Evolutionary conservation across 129 eudicot genomes (phyloP).

Genomic region (Sambucus nigra): DNA sequence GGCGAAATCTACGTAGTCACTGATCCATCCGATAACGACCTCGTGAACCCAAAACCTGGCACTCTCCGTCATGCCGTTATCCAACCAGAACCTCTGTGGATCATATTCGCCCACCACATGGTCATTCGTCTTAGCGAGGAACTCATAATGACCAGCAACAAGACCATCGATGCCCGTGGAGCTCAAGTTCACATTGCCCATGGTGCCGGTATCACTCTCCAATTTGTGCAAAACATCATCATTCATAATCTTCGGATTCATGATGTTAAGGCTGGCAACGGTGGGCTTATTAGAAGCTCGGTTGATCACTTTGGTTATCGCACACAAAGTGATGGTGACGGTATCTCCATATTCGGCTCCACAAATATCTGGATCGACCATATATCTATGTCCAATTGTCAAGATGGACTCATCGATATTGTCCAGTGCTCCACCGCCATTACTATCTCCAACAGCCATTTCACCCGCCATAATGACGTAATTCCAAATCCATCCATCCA

Average conservation of each 20-base stretch:
- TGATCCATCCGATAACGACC: constrained; percentile 40
- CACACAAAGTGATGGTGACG: constrained; percentile 52
- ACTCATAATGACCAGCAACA: constrained; percentile 45
- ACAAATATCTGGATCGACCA: constrained; percentile 62
- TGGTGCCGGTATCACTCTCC: constrained; percentile 52
- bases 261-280: constrained; percentile 31
- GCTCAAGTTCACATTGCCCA: constrained; percentile 32
- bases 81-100: constrained; percentile 50
- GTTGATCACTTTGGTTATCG: constrained; percentile 38
- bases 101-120: constrained; percentile 35
- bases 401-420: constrained; percentile 51
- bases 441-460: constrained; percentile 64
- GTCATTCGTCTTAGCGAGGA: constrained; percentile 37
- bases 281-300: constrained; percentile 50
- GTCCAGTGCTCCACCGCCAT: constrained; percentile 48
- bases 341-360: constrained; percentile 36
- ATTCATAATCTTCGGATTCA: constrained; percentile 33
- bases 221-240: constrained; percentile 41
- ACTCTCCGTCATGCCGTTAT: constrained; percentile 51
- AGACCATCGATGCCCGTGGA: constrained; percentile 65
- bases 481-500: too few species aligned
- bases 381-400: constrained; percentile 36
- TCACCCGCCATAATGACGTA: constrained; percentile 53
- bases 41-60: constrained; percentile 48
- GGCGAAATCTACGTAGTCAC: constrained; percentile 39